Evolutionary conservation across 108 stramenopile species (phyloP), one percentile per base, ranked within the genome.

Genomic region (Conticribra guillardii): DNA sequence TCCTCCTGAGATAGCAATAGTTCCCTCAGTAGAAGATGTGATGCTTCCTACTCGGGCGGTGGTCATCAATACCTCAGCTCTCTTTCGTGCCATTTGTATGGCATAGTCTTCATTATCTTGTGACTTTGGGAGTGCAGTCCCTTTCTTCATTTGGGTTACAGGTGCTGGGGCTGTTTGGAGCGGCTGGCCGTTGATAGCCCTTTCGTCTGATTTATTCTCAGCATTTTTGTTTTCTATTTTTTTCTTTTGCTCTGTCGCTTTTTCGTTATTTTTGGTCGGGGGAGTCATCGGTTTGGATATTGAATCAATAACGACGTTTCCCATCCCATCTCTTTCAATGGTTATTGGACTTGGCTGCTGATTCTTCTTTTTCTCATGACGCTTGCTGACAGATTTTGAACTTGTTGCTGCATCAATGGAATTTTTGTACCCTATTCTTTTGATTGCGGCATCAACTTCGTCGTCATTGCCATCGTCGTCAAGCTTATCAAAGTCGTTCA

Each of bases 291-390:
- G 64, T 21, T 45, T 34, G 0, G 69, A 54, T 44, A 24, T 55
- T 24, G 86, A 71, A 48, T 87, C 86, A 65, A 85, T 62, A 18
- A 87, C 71, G 11, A 79, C 80, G 60, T 88, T 59, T 16, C 70
- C 73, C 30, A 68, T 14, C 3, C 54, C 63, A 64, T 79, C 60
- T 56, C 45, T 69, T 37, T 71, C 63, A 18, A 72, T 64, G 11
- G 70, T 52, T 22, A 58, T 57, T 16, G 69, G 50, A 22, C 28
- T 72, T 16, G 64, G 26, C 18, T 44, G 45, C 14, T 41, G 53
- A 41, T 44, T 71, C 9, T 29, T 27, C 29, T 18, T 3, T n/a
- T 37, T 44, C 3, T 54, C 24, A 26, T 17, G 31, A 21, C 24
- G 27, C 26, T 48, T 46, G n/a, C 19, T 69, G 16, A 64, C 47